A percentile compares a stretch with the other conserved stretches of the same genome.
Conservation (phyloP, 176 grass and related monocot genomes). For the Microstegium vimineum region DNA sequence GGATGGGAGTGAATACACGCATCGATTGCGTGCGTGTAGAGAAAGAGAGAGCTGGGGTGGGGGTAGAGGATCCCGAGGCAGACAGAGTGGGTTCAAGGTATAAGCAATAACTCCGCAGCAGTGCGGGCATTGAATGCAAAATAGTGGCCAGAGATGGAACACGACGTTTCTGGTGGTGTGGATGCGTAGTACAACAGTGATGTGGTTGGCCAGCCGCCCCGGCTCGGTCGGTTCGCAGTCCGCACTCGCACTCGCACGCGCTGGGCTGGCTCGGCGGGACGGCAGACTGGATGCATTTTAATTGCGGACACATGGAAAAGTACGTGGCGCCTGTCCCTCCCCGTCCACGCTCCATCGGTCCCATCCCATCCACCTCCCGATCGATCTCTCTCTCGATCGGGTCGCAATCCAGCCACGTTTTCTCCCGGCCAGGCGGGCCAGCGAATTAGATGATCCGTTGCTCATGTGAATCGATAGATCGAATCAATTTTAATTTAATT, state of each 20-base stretch:
- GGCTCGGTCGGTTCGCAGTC: too few relatives aligned
- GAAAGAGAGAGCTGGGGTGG: too few relatives aligned
- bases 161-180: conserved; percentile 34
- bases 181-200: conserved; percentile 59
- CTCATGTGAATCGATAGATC: not conserved
- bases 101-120: conserved; percentile 55
- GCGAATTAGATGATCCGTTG: not conserved
- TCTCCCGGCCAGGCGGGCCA: not conserved
- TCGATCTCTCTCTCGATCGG: not conserved
- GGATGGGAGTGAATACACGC: not conserved
- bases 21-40: not conserved
- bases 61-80: conserved; percentile 43
- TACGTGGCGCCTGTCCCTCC: not conserved
- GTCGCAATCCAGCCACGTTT: not conserved
- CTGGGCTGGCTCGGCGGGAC: too few relatives aligned
- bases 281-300: conserved; percentile 15
- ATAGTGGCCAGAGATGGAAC: conserved; percentile 78
- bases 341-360: not conserved
- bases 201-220: conserved; percentile 35
- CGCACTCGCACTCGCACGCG: too few relatives aligned
- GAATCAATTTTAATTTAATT: too few relatives aligned
- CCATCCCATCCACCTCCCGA: not conserved
- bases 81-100: conserved; percentile 87
- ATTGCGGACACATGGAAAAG: conserved; percentile 15
- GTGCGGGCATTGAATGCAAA: conserved; percentile 62